Conservation (phyloP, 208 protist species). For the Acanthamoeba sp. region DNA sequence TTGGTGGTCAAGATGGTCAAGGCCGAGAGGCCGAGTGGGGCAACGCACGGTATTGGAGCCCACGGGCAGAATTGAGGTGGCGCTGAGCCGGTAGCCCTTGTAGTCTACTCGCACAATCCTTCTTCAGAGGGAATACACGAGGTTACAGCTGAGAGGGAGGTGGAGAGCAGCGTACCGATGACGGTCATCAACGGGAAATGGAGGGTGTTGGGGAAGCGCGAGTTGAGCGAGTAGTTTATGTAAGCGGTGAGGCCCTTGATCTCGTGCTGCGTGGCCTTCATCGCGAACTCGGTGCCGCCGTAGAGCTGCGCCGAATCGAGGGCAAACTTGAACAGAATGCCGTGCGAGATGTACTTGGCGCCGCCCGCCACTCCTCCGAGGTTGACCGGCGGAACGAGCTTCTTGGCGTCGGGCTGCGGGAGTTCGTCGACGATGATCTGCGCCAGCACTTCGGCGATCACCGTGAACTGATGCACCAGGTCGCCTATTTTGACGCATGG, state of each 20-base stretch:
- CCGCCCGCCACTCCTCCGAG: conserved; percentile 62
- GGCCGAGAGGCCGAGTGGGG: no score
- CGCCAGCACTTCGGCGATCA: conserved; percentile 18
- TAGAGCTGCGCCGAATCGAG: neutral
- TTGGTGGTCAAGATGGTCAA: neutral
- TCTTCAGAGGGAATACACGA: neutral
- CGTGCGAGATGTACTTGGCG: conserved; percentile 60
- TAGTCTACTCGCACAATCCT: conserved; percentile 21
- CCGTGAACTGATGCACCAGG: conserved; percentile 56
- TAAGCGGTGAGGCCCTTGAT: conserved; percentile 72
- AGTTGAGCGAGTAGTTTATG: conserved; percentile 66
- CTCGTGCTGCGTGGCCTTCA: conserved; percentile 64
- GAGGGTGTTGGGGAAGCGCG: neutral
- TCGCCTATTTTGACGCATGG: neutral
- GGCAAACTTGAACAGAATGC: conserved; percentile 68
- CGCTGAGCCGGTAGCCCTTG: conserved; percentile 49
- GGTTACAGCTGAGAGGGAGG: no score
- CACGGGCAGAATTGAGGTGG: conserved; percentile 24
- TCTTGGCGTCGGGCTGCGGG: neutral
- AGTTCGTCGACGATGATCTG: conserved; percentile 67
- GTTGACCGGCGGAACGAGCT: conserved; percentile 39
- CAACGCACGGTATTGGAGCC: conserved; percentile 8
- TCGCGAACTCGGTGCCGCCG: conserved; percentile 50
- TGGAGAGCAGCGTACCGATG: neutral
- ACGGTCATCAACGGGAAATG: conserved; percentile 58